These are phyloP conservation scores for Aspergillus kassunensis DNA, from an alignment of 495 filamentous ascomycete species.

Conservation along the genomic window DNA sequence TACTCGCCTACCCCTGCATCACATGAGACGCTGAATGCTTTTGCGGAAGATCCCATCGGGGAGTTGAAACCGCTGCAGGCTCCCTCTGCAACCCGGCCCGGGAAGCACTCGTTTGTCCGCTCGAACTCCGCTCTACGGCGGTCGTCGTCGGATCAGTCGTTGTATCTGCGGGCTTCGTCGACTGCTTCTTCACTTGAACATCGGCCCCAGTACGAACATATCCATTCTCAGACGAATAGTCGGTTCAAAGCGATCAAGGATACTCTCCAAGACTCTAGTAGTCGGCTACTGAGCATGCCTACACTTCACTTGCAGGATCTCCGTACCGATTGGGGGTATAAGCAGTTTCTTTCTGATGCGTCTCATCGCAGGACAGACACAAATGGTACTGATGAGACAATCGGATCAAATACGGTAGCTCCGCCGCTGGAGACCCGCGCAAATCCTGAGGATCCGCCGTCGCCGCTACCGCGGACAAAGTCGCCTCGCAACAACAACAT, in stretches of 20 bases:
- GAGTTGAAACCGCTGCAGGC: slow-evolving; percentile 29
- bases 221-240: slow-evolving; percentile 74
- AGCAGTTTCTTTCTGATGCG: slow-evolving; percentile 24
- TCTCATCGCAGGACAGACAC: slow-evolving; percentile 18
- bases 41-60: slow-evolving; percentile 20
- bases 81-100: slow-evolving; percentile 21
- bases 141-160: slow-evolving; percentile 70
- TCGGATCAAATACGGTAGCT: background rate
- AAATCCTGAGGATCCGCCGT: background rate
- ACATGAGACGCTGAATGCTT: background rate
- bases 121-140: slow-evolving; percentile 48
- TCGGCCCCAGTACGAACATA: slow-evolving; percentile 75
- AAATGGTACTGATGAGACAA: slow-evolving; percentile 1
- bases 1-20: no score
- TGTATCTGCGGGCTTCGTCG: slow-evolving; percentile 62
- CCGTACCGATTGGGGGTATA: slow-evolving; percentile 35
- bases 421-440: background rate
- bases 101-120: slow-evolving; percentile 33
- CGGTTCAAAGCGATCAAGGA: slow-evolving; percentile 89
- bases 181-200: slow-evolving; percentile 80
- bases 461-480: slow-evolving; percentile 15
- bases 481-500: slow-evolving; percentile 31
- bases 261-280: slow-evolving; percentile 73
- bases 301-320: slow-evolving; percentile 52
- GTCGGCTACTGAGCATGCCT: slow-evolving; percentile 63